These are phyloP conservation scores for Podospora comata DNA, from an alignment of 495 filamentous ascomycete species.

Conservation along the genomic window DNA sequence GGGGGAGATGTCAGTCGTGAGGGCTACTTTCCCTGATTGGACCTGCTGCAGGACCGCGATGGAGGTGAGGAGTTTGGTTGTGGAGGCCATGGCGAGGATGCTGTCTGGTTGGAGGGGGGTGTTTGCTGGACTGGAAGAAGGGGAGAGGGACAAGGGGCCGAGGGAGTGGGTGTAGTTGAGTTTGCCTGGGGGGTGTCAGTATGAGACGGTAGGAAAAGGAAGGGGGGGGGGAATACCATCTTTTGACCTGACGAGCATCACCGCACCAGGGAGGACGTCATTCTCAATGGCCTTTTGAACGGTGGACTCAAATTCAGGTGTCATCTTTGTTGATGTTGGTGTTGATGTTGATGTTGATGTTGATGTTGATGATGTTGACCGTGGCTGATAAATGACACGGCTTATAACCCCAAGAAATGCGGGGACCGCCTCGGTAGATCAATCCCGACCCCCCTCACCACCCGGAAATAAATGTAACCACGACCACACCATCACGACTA, in stretches of 20 bases:
- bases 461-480: neutral
- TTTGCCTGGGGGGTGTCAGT: slow-evolving; percentile 12
- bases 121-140: neutral
- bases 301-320: slow-evolving; percentile 16
- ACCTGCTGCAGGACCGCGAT: slow-evolving; percentile 37
- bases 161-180: slow-evolving; percentile 15
- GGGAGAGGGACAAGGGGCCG: slow-evolving; percentile 10
- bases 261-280: slow-evolving; percentile 14
- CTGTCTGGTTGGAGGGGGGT: slow-evolving; percentile 2
- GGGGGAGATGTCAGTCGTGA: slow-evolving; percentile 16
- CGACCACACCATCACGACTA: neutral
- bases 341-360: neutral
- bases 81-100: slow-evolving; percentile 28
- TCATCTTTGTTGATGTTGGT: slow-evolving; percentile 9
- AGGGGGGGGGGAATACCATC: slow-evolving; percentile 9
- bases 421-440: neutral
- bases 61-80: slow-evolving; percentile 41
- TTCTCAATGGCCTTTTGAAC: slow-evolving; percentile 20
- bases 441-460: neutral
- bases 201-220: neutral
- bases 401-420: neutral
- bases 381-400: neutral
- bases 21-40: slow-evolving; percentile 23
- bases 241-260: slow-evolving; percentile 19
- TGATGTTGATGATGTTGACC: neutral